Evolutionary conservation across 306 rosid species (phyloP).

Genomic region (Trichosanthes cucumerina): DNA sequence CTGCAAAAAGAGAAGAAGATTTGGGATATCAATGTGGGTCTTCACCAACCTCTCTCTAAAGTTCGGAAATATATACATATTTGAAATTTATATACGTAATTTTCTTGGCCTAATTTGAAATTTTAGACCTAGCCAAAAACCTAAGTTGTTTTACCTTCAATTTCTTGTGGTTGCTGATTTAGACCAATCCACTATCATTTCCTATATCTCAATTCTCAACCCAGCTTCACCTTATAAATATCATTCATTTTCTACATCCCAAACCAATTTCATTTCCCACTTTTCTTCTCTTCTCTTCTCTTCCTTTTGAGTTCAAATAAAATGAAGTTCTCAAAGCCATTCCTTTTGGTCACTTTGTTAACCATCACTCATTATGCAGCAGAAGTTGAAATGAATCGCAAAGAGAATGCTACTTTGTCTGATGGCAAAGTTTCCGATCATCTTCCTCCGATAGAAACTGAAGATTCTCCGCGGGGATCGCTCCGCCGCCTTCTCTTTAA

Average conservation of each 20-base stretch:
- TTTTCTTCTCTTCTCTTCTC: too few species aligned
- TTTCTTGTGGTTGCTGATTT: neutral
- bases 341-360: neutral
- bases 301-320: neutral
- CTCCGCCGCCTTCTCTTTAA: neutral
- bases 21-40: neutral
- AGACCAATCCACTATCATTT: conserved; percentile 12
- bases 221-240: neutral
- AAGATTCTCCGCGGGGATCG: neutral
- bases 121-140: neutral
- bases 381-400: neutral
- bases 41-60: conserved; percentile 1
- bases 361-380: neutral
- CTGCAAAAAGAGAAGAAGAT: neutral
- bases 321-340: neutral
- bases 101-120: neutral
- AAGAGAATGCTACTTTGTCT: neutral
- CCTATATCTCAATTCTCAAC: neutral
- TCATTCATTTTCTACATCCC: neutral
- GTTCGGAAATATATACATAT: neutral
- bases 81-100: neutral
- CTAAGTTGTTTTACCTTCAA: neutral
- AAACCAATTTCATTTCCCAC: neutral
- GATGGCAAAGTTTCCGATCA: neutral
- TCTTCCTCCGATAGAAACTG: neutral